Evolutionary conservation across 2,329 filamentous ascomycete species (phyloP), one percentile per base, ranked within the genome.

Genomic region (Fusarium sp.): DNA sequence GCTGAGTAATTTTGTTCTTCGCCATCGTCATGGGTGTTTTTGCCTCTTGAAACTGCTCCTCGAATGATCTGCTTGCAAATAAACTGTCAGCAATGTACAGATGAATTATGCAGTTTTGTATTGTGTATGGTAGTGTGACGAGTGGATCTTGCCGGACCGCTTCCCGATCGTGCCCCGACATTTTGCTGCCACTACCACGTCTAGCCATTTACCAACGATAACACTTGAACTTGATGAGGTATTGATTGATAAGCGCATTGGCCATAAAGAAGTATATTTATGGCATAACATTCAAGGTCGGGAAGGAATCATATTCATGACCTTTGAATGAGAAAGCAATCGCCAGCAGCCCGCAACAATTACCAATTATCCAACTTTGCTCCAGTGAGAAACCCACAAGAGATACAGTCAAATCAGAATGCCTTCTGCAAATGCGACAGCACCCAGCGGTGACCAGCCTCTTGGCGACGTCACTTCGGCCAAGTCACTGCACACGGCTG

Each of bases 391-490:
- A 15, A 22, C 4, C 7, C 8, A 18, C 7, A 27, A 20, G 4
- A 38, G 1, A 38, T 17, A 14, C 6, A 4, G 9, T 15, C 27
- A 25, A 38, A 10, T 8, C n/a, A n/a, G 18, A 12, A 62, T 63
- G 25, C 45, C 42, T 38, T 62, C 31, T 27, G 18, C 47, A 25
- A 6, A 27, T 4, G 7, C 11, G 4, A 35, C 14, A 9, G 13
- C 15, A 4, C 0, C 20, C 0, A 9, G 13, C 0, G 7, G 13
- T 2, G 8, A 2, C 7, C 3, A 25, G 1, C 1, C 6, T n/a
- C 1, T 9, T 13, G 27, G 8, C 13, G 11, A 38, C 4, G 13
- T 4, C 9, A 9, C 12, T 7, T 12, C 31, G 9, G 25, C 59
- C 5, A 36, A 55, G 27, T 18, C n/a, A 1, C 41, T 65, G 3